Evolutionary conservation across 768 basidiomycete genomes (phyloP), one percentile per base, ranked within the genome.

Genomic region (Asterophora parasitica): DNA sequence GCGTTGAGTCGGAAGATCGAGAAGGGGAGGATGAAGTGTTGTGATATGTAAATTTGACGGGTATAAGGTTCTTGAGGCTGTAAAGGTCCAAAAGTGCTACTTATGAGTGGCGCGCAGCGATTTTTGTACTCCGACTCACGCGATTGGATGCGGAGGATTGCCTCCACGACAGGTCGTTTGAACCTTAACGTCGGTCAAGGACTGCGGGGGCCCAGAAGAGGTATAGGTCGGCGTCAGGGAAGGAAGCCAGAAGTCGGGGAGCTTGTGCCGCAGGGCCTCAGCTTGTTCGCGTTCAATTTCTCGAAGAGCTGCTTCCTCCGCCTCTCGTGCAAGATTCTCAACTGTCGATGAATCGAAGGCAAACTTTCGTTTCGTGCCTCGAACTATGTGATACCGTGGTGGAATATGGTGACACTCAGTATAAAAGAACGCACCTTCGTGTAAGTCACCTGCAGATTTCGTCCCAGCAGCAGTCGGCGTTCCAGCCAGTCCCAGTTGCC

Each of bases 241-340:
- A 2, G 93, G 93, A 32, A 99, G 74, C 96, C 96, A 99, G 63
- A 96, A 99, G 58, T 96, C 93, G 2, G 96, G 93, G 2, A 98
- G 77, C 64, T 97, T 96, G 50, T 81, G 78, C 50, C 85, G 88
- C 48, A 95, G 69, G 3, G 85, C 78, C 52, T 92, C 92, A 0
- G 86, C 85, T 55, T 90, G 88, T 63, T 96, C 92, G 28, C 76
- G 74, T 60, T 92, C 89, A 39, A 97, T 91, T 58, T 85, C 71
- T 27, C 76, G 75, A 41, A 94, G 68, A 0, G 96, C 96, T 15
- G 82, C 84, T 49, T 94, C 90, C 61, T 97, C 94, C 1, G 92
- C 93, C 60, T 91, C 88, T 19, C 73, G 72, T 26, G 87, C 78
- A 17, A 92, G 74, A 28, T 67, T 69, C 50, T 92, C 86, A 1